Evolutionary conservation across 1,139 yeast species (phyloP).

Genomic region (Hemisphaericaspora xylofermentans): DNA sequence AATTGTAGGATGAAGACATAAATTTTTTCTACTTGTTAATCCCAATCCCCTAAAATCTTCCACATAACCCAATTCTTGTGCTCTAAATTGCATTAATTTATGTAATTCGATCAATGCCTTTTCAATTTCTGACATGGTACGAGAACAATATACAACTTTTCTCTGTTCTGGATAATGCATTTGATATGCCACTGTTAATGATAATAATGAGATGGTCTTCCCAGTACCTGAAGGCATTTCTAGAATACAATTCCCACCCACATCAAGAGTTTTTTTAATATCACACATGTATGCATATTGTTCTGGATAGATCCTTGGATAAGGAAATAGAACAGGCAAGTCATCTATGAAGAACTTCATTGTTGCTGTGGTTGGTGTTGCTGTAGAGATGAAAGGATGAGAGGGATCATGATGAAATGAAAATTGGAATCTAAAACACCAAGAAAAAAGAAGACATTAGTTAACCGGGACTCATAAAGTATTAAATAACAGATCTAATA

Average conservation of each 20-base stretch:
- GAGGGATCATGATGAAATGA: too few species aligned
- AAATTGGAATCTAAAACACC: too few species aligned
- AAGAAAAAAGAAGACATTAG: too few species aligned
- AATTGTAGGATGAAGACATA: conserved; percentile 87
- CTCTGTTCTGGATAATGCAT: conserved; percentile 94
- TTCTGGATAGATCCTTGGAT: conserved; percentile 95
- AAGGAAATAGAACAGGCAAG: conserved; percentile 93
- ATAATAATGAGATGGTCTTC: conserved; percentile 86
- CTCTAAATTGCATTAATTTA: conserved; percentile 80
- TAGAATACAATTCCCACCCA: conserved; percentile 94
- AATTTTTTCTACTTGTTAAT: conserved; percentile 86
- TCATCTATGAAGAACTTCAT: conserved; percentile 89
- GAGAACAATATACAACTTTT: conserved; percentile 93
- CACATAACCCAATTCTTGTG: conserved; percentile 75
- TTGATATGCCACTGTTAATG: conserved; percentile 92
- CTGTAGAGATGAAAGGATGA: too few species aligned
- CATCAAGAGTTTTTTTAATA: conserved; percentile 88
- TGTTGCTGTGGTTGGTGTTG: too few species aligned
- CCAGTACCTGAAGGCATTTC: conserved; percentile 99
- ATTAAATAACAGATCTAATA: neutral
- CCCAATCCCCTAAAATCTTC: conserved; percentile 95
- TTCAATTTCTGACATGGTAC: conserved; percentile 99
- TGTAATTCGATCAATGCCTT: conserved; percentile 94
- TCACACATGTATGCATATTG: conserved; percentile 98
- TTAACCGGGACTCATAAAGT: too few species aligned